phyloP scores from a whole-genome alignment of 768 basidiomycete species.

The Cyathus striatus region DNA sequence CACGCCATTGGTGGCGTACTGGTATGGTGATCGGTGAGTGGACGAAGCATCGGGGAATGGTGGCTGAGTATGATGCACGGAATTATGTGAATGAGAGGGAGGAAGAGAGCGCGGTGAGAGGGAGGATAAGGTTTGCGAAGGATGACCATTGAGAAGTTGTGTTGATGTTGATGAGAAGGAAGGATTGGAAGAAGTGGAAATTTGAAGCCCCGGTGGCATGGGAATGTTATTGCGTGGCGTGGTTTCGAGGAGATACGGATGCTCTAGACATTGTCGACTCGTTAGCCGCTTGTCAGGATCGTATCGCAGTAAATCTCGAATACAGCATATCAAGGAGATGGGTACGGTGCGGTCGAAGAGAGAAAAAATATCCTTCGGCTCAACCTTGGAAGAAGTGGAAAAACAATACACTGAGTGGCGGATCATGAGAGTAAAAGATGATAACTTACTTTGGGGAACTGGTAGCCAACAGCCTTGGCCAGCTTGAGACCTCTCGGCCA shows the following conservation, averaged over 20 bases:
- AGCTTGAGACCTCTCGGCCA: constrained; percentile 86
- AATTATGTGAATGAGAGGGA: constrained; percentile 48
- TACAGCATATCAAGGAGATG: constrained; percentile 81
- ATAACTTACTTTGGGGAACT: constrained; percentile 77
- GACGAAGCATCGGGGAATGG: constrained; percentile 41
- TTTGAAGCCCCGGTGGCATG: constrained; percentile 47
- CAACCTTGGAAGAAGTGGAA: constrained; percentile 35
- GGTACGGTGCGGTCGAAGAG: constrained; percentile 81
- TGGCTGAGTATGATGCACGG: constrained; percentile 34
- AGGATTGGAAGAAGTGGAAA: constrained; percentile 29
- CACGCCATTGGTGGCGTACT: constrained; percentile 21
- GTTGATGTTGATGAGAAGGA: no score
- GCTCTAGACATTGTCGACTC: constrained; percentile 80
- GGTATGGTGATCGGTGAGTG: constrained; percentile 51
- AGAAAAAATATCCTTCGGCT: constrained; percentile 60
- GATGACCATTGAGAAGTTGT: constrained; percentile 30
- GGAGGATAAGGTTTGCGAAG: constrained; percentile 19
- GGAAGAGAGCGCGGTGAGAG: constrained; percentile 32
- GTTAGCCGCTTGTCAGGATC: constrained; percentile 87
- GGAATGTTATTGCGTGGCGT: constrained; percentile 61
- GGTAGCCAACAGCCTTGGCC: constrained; percentile 81
- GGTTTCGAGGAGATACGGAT: constrained; percentile 85
- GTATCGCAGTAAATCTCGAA: constrained; percentile 87
- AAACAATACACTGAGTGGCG: no score
- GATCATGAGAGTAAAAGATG: neutral